A percentile compares a stretch with the other conserved stretches of the same genome.
These are phyloP conservation scores for Pseudogymnoascus sp. DNA, from an alignment of 2,329 filamentous ascomycete species.

Conservation along the genomic window DNA sequence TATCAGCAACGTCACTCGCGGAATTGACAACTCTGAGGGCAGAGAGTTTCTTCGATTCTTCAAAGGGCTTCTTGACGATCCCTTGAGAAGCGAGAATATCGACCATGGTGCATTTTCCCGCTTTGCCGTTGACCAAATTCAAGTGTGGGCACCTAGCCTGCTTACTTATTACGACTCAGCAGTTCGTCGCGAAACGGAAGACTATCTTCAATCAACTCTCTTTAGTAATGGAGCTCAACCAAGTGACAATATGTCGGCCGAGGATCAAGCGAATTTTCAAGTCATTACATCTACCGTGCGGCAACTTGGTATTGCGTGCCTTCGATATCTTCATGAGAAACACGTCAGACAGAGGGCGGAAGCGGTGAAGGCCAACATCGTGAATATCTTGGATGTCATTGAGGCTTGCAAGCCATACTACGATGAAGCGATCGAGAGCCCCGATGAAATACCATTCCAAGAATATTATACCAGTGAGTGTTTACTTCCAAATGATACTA, in stretches of 20 bases:
- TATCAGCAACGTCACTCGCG: slow-evolving; percentile 18
- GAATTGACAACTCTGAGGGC: slow-evolving; percentile 24
- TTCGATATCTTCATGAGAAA: slow-evolving; percentile 24
- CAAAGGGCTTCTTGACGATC: slow-evolving; percentile 19
- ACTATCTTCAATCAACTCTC: slow-evolving; percentile 34
- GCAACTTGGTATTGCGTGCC: slow-evolving; percentile 22
- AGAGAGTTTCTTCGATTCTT: slow-evolving; percentile 27
- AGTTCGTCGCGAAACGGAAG: slow-evolving; percentile 37
- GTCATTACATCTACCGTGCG: slow-evolving; percentile 16
- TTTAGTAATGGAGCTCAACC: slow-evolving; percentile 24
- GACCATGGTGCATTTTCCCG: slow-evolving; percentile 28
- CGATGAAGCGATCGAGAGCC: slow-evolving; percentile 16
- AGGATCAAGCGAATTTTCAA: slow-evolving; percentile 21
- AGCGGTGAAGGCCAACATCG: slow-evolving; percentile 21
- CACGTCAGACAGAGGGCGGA: slow-evolving; percentile 22
- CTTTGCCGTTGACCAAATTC: slow-evolving; percentile 32
- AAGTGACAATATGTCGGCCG: neutral
- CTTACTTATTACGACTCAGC: slow-evolving; percentile 40
- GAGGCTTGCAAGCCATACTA: slow-evolving; percentile 21
- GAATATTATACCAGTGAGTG: slow-evolving; percentile 14
- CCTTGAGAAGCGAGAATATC: slow-evolving; percentile 26
- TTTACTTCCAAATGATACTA: slow-evolving; percentile 16
- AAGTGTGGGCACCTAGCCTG: slow-evolving; percentile 42
- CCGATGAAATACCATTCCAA: slow-evolving; percentile 11
- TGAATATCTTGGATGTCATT: slow-evolving; percentile 22